A percentile compares a stretch with the other conserved stretches of the same genome.
Evolutionary conservation across 202 grass and related monocot species (phyloP).

Genomic region (Setaria viridis): DNA sequence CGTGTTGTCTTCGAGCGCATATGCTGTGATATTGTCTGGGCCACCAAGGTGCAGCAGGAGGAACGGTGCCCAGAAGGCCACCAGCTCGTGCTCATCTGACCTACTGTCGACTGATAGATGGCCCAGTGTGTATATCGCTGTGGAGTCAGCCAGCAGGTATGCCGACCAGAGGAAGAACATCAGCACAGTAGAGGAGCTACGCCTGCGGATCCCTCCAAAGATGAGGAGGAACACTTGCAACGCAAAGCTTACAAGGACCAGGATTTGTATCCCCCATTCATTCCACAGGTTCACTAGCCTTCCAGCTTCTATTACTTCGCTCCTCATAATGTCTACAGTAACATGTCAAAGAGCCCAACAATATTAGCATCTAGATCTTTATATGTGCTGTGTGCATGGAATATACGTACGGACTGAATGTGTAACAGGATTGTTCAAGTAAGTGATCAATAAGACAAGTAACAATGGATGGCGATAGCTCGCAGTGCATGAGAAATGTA

Average conservation of each 20-base stretch:
- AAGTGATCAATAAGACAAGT: not conserved
- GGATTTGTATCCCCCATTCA: slow-evolving; percentile 50
- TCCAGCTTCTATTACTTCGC: slow-evolving; percentile 22
- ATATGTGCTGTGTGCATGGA: not conserved
- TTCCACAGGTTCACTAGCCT: slow-evolving; percentile 17
- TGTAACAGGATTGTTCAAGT: not conserved
- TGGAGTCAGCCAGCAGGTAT: slow-evolving; percentile 58
- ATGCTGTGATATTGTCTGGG: slow-evolving; percentile 40
- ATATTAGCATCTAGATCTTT: slow-evolving; percentile 10
- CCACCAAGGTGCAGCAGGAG: slow-evolving; percentile 29
- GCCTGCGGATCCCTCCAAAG: slow-evolving; percentile 41
- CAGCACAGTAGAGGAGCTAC: not conserved
- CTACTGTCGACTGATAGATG: slow-evolving; percentile 44
- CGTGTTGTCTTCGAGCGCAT: slow-evolving; percentile 45
- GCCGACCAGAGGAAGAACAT: slow-evolving; percentile 55
- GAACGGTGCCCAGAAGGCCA: slow-evolving; percentile 59
- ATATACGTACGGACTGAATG: not conserved
- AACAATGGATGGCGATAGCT: not conserved
- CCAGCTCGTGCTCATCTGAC: slow-evolving; percentile 12
- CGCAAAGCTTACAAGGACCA: slow-evolving; percentile 54
- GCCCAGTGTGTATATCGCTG: slow-evolving; percentile 55
- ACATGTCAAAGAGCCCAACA: slow-evolving; percentile 4
- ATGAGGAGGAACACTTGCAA: slow-evolving; percentile 59
- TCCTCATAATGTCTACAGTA: slow-evolving; percentile 31
- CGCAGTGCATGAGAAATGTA: not conserved